phyloP scores from a whole-genome alignment of 1,284 basidiomycete genomes.

The Malassezia sp. region DNA sequence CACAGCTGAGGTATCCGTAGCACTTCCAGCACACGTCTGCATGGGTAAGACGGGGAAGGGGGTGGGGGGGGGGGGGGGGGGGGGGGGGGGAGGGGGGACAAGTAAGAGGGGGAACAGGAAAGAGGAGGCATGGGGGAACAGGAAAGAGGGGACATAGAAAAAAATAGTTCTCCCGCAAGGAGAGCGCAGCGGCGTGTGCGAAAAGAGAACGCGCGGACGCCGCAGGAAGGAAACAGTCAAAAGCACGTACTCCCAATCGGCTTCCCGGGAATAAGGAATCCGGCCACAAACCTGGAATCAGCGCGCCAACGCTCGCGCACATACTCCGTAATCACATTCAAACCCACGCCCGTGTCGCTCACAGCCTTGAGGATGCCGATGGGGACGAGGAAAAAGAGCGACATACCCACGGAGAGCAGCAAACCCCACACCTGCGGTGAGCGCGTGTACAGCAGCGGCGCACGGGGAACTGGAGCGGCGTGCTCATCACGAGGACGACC shows the following conservation, averaged over 20 bases:
- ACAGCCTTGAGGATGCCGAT: conserved; percentile 51
- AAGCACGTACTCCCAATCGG: conserved; percentile 47
- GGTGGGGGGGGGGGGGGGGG: too few species aligned
- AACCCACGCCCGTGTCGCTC: conserved; percentile 49
- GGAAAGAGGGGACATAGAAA: too few species aligned
- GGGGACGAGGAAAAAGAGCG: conserved; percentile 46
- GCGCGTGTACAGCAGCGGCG: too few species aligned
- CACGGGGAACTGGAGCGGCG: conserved; percentile 51
- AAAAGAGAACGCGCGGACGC: too few species aligned
- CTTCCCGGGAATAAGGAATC: conserved; percentile 51
- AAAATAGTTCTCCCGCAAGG: too few species aligned
- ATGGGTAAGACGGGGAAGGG: neutral
- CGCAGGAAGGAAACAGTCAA: too few species aligned
- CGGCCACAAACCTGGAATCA: conserved; percentile 45
- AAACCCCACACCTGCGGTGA: conserved; percentile 51
- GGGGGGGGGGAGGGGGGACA: too few species aligned
- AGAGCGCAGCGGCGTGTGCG: neutral
- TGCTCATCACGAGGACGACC: conserved; percentile 49
- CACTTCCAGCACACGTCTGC: conserved; percentile 46
- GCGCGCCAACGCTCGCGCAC: conserved; percentile 19
- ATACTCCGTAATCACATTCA: conserved; percentile 50
- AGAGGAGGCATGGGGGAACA: too few species aligned
- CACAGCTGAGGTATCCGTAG: conserved; percentile 49
- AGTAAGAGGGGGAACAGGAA: too few species aligned
- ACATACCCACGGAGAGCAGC: conserved; percentile 49